Base-by-base conservation (phyloP, 192 early-diverging fungal genomes). In the Podila clonocystis region DNA sequence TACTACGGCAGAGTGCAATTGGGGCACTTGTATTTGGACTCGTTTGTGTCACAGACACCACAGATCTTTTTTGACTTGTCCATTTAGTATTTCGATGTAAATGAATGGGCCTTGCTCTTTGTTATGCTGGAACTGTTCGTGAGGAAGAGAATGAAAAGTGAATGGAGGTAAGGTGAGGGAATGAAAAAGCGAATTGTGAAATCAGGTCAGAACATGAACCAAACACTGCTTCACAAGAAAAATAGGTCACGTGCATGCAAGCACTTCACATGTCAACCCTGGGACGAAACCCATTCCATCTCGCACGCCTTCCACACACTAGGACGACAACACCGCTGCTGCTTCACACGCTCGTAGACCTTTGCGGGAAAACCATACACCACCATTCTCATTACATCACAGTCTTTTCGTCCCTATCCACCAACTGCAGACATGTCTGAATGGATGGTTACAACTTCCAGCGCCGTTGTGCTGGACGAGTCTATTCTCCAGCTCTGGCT, bases 31-130 rank as follows among this genome's bases (percentile, higher is more conserved):
- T 80, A 80, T 45, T 80, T 80, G 5, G 70, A 80, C 17, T 62
- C 33, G 30, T 69, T 50, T n/a, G 70, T 73, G 33, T 68, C 58
- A 41, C 77, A 80, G n/a, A 80, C 52, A 24, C 66, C 66, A 50
- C 77, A 80, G 31, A 80, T 30, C 62, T 73, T 80, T 55, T 80
- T 80, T 24, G 77, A 33, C 77, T 80, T 80, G 60, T 80, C 77
- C 77, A 73, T 50, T 24, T 52, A 6, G 29, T 63, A 30, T 24
- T 30, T 31, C 30, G 49, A 30, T 31, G 26, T 12, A 15, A 15
- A 55, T 26, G 13, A 45, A 15, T 45, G 41, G 8, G 41, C 17
- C 41, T 15, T 2, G 8, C 15, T 55, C 52, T 55, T 24, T 17
- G 52, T 22, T 55, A 45, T 17, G 15, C 41, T 15, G 41, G 13